Conservation (phyloP, 179 eudicot genomes). For the Amaranthus tricolor region DNA sequence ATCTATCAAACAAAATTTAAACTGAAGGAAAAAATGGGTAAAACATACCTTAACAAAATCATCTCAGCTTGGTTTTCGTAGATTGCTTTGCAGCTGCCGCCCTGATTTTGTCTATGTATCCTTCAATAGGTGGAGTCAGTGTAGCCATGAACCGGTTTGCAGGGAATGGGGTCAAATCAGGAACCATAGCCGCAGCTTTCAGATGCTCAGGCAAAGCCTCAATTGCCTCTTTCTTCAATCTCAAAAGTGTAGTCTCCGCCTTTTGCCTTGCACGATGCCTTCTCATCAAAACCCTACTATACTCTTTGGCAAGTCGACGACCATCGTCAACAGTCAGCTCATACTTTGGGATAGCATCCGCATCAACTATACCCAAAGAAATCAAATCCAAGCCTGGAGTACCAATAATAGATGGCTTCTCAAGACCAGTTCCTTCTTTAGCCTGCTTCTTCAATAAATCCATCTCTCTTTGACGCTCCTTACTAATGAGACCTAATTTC, state of each 20-base stretch:
- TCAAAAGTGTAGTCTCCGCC: constrained; percentile 68
- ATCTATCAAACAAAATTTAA: neutral
- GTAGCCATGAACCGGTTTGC: constrained; percentile 78
- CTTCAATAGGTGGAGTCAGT: constrained; percentile 91
- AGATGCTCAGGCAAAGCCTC: constrained; percentile 83
- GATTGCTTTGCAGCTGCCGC: constrained; percentile 69
- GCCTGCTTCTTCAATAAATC: constrained; percentile 56
- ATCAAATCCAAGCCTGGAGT: constrained; percentile 75
- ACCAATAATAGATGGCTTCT: constrained; percentile 43
- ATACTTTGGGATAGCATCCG: constrained; percentile 69
- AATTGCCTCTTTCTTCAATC: constrained; percentile 81
- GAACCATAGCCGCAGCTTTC: constrained; percentile 73
- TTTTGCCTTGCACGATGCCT: constrained; percentile 80
- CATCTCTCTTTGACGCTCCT: constrained; percentile 59
- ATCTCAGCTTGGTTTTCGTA: constrained; percentile 76
- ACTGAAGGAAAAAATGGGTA: neutral
- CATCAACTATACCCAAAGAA: constrained; percentile 71
- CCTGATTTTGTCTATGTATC: constrained; percentile 72
- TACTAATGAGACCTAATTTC: constrained; percentile 77
- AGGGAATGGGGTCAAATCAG: constrained; percentile 76
- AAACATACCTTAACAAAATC: constrained; percentile 28
- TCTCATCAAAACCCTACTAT: constrained; percentile 86
- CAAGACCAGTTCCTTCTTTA: constrained; percentile 35
- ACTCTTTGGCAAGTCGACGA: constrained; percentile 75
- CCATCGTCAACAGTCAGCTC: constrained; percentile 91